Conservation (phyloP, 768 basidiomycete species). For the Lentinula aciculospora region DNA sequence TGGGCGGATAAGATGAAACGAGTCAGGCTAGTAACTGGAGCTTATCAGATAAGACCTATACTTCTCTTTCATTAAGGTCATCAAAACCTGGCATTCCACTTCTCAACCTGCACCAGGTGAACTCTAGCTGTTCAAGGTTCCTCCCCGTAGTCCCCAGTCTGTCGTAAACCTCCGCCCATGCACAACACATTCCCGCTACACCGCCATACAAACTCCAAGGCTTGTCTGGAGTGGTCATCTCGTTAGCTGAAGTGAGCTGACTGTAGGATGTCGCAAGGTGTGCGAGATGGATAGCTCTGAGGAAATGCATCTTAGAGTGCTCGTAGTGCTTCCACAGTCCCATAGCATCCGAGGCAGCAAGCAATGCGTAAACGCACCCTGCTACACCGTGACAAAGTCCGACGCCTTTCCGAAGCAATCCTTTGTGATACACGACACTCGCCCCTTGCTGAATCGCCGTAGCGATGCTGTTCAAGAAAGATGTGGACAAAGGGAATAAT, state of each 20-base stretch:
- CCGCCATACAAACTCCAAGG: conserved; percentile 57
- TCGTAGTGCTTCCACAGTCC: conserved; percentile 16
- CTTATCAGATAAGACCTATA: no score
- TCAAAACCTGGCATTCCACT: conserved; percentile 10
- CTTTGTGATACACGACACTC: conserved; percentile 37
- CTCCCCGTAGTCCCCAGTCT: conserved; percentile 7
- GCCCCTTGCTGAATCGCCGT: conserved; percentile 33
- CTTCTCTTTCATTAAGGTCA: background rate
- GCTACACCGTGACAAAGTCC: conserved; percentile 56
- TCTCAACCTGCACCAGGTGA: conserved; percentile 4
- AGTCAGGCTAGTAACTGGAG: no score
- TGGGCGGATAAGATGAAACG: no score
- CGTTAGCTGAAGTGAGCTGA: conserved; percentile 25
- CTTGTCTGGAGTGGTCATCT: conserved; percentile 43
- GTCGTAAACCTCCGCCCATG: conserved; percentile 40
- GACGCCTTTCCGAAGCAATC: conserved; percentile 51
- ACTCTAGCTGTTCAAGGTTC: background rate
- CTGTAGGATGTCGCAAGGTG: conserved; percentile 32
- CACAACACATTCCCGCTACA: conserved; percentile 52
- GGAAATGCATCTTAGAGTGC: conserved; percentile 20
- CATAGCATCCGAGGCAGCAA: conserved; percentile 41
- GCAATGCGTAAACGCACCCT: conserved; percentile 47
- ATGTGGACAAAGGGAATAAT: conserved; percentile 16
- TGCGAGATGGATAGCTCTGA: conserved; percentile 42
- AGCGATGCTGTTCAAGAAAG: conserved; percentile 21